Base-by-base conservation (phyloP, 352 stramenopile genomes). In the Phytophthora macrochlamydospora region DNA sequence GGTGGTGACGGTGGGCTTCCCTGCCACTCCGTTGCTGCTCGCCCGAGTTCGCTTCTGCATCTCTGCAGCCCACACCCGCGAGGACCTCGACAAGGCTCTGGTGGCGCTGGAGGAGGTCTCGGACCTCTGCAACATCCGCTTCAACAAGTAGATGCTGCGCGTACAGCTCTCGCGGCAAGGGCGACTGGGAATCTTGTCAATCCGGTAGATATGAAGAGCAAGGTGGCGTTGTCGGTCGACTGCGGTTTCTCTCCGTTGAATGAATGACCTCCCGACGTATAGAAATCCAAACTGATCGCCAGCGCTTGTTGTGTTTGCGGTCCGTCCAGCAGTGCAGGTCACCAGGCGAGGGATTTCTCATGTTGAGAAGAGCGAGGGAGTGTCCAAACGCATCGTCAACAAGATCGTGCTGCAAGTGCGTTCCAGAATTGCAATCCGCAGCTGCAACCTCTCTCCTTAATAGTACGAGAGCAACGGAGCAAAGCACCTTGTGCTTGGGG, bases 1-100 rank as follows among this genome's bases (percentile, higher is more conserved):
- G 14, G 97, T 99, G n/a, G 98, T 99, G 14, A 98, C 98, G 0
- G 98, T 99, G 4, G 97, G 96, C 6, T 99, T 99, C 71, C 98
- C 98, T 1, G 98, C 98, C 0, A 98, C 97, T 12, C 93, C 95
- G 11, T 87, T 99, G 52, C 73, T 99, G 24, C 88, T 97, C 24
- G 83, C 85, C n/a, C 89, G 98, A 31, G 95, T 97, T 14, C 87
- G 98, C 51, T 99, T 99, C 69, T 99, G 97, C 73, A 95, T 99
- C 58, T 98, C 93, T 4, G 98, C 97, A 2, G 97, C 90, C 4
- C 97, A 99, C 76, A 98, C 93, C 3, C 72, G 83, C 12, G 83
- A 95, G 52, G 92, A 99, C 55, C 79, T 99, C 42, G 95, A 99
- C 69, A 69, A 76, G 24, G 95, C 97, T 1, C 64, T 99, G 37